Conservation (phyloP, 495 filamentous ascomycete species). For the Choiromyces venosus region DNA sequence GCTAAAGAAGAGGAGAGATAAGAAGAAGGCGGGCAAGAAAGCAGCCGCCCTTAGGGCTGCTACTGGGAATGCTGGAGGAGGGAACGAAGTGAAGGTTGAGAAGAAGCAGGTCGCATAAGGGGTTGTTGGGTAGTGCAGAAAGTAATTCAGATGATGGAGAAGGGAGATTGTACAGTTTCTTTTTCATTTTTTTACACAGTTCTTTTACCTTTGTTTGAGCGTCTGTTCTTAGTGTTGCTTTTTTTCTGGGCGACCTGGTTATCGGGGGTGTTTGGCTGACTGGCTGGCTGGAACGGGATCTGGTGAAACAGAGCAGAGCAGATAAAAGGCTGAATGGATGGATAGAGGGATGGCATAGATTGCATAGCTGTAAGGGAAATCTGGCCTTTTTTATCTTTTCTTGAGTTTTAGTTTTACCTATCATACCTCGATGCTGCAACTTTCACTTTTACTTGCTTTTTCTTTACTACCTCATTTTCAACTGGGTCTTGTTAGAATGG, state of each 20-base stretch:
- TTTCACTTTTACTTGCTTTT: background rate
- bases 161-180: background rate
- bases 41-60: background rate
- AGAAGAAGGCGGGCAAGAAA: background rate
- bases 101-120: background rate
- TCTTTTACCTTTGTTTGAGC: background rate
- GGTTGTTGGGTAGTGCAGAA: background rate
- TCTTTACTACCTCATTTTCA: background rate
- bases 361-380: background rate
- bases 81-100: background rate
- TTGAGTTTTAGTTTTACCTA: background rate
- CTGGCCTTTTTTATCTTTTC: background rate
- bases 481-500: background rate
- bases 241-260: background rate
- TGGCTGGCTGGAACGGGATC: background rate
- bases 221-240: background rate
- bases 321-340: background rate
- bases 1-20: background rate
- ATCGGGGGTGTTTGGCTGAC: background rate
- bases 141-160: background rate
- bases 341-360: background rate
- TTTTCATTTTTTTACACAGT: background rate
- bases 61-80: background rate
- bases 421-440: background rate
- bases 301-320: background rate